Conservation (phyloP, 2,329 filamentous ascomycete species). For the Ambrosiella xylebori region DNA sequence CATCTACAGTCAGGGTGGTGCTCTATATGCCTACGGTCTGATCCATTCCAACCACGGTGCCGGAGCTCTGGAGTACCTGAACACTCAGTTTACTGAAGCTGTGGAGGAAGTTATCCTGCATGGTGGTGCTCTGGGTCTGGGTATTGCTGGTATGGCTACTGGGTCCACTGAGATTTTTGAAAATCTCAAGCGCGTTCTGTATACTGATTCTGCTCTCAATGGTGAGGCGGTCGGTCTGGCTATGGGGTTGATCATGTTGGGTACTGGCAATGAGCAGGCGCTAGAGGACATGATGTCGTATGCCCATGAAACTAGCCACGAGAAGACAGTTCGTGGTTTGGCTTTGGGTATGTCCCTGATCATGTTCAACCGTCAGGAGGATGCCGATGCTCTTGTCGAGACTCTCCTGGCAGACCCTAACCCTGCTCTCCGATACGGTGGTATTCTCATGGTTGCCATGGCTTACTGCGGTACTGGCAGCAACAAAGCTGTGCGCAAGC, state of each 20-base stretch:
- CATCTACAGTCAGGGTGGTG: constrained; percentile 89
- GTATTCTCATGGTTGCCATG: constrained; percentile 95
- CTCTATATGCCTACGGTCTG: constrained; percentile 83
- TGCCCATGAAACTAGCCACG: constrained; percentile 92
- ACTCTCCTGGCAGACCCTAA: constrained; percentile 86
- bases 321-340: constrained; percentile 94
- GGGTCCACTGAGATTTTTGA: constrained; percentile 83
- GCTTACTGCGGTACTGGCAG: constrained; percentile 94
- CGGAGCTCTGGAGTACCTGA: constrained; percentile 67
- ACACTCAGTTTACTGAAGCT: constrained; percentile 54
- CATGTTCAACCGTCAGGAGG: constrained; percentile 93
- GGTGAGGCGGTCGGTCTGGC: constrained; percentile 89
- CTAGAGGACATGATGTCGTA: constrained; percentile 96
- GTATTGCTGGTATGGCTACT: constrained; percentile 94
- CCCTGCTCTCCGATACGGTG: constrained; percentile 83
- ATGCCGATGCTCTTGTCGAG: constrained; percentile 85
- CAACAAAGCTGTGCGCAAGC: constrained; percentile 94
- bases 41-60: constrained; percentile 97
- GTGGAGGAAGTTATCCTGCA: constrained; percentile 92
- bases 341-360: constrained; percentile 95
- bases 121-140: constrained; percentile 82
- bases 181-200: constrained; percentile 73
- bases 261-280: constrained; percentile 86
- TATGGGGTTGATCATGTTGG: constrained; percentile 97
- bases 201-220: constrained; percentile 87